A percentile compares a stretch with the other conserved stretches of the same genome.
Conservation (phyloP, 768 basidiomycete genomes). For the Leccinum pellstonianum region DNA sequence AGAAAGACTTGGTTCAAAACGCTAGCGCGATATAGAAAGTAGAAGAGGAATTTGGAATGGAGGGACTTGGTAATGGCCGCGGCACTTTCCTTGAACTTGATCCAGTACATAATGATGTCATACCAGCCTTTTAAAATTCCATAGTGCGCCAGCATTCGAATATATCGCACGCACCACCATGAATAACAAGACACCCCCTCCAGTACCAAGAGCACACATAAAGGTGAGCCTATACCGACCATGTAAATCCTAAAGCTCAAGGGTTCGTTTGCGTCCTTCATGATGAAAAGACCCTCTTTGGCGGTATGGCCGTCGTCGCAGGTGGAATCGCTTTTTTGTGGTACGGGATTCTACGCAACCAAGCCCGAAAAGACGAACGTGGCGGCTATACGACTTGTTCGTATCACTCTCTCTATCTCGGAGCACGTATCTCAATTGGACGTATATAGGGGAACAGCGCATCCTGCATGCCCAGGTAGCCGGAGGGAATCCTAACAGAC, state of each 20-base stretch:
- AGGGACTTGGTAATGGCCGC: constrained; percentile 41
- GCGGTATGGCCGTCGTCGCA: constrained; percentile 23
- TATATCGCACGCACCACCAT: neutral
- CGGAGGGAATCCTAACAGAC: constrained; percentile 17
- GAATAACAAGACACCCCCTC: constrained; percentile 6
- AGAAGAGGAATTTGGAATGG: constrained; percentile 17
- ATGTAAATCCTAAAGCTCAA: neutral
- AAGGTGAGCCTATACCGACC: neutral
- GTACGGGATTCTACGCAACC: constrained; percentile 19
- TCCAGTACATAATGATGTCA: too few species aligned
- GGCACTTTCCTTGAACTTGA: too few species aligned
- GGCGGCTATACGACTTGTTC: constrained; percentile 22
- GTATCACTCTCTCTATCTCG: neutral
- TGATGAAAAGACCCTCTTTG: constrained; percentile 24
- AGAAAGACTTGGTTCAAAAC: constrained; percentile 61
- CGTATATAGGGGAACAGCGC: constrained; percentile 26
- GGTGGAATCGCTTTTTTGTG: constrained; percentile 22
- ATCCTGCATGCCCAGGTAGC: constrained; percentile 23
- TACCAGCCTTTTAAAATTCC: too few species aligned
- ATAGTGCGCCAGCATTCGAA: neutral
- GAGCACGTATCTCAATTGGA: neutral
- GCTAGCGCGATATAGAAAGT: constrained; percentile 36
- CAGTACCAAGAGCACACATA: constrained; percentile 14
- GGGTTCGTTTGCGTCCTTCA: neutral
- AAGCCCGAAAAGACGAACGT: constrained; percentile 20